phyloP scores from a whole-genome alignment of 2,329 filamentous ascomycete genomes.

The Verticillium nonalfalfae region DNA sequence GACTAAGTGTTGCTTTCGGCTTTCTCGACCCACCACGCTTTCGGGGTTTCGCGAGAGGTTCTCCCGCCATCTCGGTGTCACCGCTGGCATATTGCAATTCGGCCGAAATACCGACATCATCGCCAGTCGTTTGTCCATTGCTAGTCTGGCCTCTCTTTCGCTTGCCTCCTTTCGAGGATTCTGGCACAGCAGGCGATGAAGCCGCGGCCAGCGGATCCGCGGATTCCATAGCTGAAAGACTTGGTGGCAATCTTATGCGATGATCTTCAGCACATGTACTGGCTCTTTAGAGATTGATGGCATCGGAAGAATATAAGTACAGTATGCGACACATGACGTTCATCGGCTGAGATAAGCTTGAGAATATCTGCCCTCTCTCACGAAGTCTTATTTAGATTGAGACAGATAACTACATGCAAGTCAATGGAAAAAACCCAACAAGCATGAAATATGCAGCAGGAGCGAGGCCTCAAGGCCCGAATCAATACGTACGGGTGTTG shows the following conservation, averaged over 20 bases:
- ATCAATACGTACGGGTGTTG: too few relatives aligned
- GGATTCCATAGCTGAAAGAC: background rate
- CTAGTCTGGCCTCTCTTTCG: background rate
- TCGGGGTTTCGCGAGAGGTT: slow-evolving; percentile 1
- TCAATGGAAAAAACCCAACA: too few relatives aligned
- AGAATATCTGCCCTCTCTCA: too few relatives aligned
- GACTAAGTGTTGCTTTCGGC: slow-evolving; percentile 6
- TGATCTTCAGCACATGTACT: too few relatives aligned
- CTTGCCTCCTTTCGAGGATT: background rate
- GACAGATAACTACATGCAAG: too few relatives aligned
- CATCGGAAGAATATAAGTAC: too few relatives aligned
- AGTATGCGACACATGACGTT: too few relatives aligned
- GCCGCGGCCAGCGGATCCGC: background rate
- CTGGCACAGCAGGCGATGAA: background rate
- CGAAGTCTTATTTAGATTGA: too few relatives aligned
- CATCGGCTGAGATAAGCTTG: too few relatives aligned
- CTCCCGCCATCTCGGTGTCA: background rate
- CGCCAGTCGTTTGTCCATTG: background rate
- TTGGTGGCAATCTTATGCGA: background rate
- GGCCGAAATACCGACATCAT: background rate
- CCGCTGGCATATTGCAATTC: background rate
- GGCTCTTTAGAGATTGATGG: too few relatives aligned
- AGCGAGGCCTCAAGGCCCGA: too few relatives aligned
- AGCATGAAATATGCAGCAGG: too few relatives aligned
- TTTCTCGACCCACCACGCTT: slow-evolving; percentile 8